A percentile compares a stretch with the other conserved stretches of the same genome.
These are phyloP conservation scores for Gossypium australe DNA, from an alignment of 345 rosid genomes.

Conservation along the genomic window DNA sequence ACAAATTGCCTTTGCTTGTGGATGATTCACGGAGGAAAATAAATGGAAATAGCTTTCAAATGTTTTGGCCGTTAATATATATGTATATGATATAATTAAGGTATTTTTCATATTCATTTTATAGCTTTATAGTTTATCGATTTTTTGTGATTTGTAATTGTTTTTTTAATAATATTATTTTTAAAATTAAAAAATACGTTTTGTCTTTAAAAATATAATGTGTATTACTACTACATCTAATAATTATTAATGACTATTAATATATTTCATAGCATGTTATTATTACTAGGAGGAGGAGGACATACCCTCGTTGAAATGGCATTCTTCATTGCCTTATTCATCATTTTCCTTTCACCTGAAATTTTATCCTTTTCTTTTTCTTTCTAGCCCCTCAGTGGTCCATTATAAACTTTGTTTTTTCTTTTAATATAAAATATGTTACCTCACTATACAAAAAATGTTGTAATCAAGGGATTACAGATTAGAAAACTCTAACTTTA, in stretches of 20 bases:
- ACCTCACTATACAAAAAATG: neutral
- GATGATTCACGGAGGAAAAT: neutral
- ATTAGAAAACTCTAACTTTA: neutral
- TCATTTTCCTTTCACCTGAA: neutral
- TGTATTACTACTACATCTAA: too few species aligned
- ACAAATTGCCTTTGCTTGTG: neutral
- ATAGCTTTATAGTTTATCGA: too few species aligned
- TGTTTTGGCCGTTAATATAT: neutral
- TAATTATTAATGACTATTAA: too few species aligned
- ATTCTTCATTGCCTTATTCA: neutral
- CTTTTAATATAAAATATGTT: neutral
- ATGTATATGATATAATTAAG: neutral
- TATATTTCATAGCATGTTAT: too few species aligned
- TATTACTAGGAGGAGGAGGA: neutral
- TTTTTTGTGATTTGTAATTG: rapidly evolving
- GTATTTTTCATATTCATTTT: too few species aligned
- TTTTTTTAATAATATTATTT: too few species aligned
- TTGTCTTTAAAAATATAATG: too few species aligned
- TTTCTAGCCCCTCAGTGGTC: neutral
- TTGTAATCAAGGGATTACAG: neutral
- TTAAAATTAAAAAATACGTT: rapidly evolving
- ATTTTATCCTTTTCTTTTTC: neutral
- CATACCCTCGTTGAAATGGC: neutral
- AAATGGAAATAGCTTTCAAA: neutral
- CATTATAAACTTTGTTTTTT: neutral